phyloP scores from a whole-genome alignment of 2,329 filamentous ascomycete genomes.

The Proliferodiscus dingleyae region DNA sequence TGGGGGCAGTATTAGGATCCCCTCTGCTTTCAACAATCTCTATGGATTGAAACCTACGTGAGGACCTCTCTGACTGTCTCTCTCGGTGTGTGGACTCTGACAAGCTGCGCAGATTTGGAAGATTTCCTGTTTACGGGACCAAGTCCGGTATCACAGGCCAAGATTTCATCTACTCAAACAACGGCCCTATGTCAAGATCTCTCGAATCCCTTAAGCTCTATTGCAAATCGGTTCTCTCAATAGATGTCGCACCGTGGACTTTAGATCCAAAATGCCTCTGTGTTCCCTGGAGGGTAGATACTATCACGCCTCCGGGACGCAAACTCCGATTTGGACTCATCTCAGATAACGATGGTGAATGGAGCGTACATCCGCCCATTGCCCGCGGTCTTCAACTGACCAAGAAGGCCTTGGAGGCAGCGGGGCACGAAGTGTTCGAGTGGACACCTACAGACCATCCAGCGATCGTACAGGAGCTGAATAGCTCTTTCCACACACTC shows the following conservation, averaged over 20 bases:
- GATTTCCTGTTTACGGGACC: constrained; percentile 34
- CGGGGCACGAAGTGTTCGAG: constrained; percentile 35
- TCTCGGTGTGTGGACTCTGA: background rate
- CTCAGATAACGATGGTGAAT: constrained; percentile 32
- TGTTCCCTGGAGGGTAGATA: constrained; percentile 34
- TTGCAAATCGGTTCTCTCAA: constrained; percentile 33
- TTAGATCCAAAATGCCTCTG: constrained; percentile 35
- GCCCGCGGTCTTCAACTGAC: constrained; percentile 32
- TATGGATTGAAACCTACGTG: constrained; percentile 37
- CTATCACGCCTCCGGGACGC: constrained; percentile 32
- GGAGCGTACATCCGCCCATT: constrained; percentile 36
- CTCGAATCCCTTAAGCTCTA: constrained; percentile 33
- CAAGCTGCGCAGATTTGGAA: constrained; percentile 28
- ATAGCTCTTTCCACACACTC: constrained; percentile 30
- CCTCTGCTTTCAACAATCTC: constrained; percentile 33
- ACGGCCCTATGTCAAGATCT: constrained; percentile 36
- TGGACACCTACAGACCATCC: constrained; percentile 32
- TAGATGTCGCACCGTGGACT: constrained; percentile 32
- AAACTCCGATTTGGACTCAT: constrained; percentile 36
- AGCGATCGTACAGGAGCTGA: constrained; percentile 27
- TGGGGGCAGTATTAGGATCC: constrained; percentile 36
- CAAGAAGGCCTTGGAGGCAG: constrained; percentile 30
- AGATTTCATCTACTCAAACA: constrained; percentile 36
- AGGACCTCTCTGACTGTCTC: constrained; percentile 1
- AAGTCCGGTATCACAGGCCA: constrained; percentile 35